Base-by-base conservation (phyloP, 768 basidiomycete species). In the Lepiota brunneoincarnata region DNA sequence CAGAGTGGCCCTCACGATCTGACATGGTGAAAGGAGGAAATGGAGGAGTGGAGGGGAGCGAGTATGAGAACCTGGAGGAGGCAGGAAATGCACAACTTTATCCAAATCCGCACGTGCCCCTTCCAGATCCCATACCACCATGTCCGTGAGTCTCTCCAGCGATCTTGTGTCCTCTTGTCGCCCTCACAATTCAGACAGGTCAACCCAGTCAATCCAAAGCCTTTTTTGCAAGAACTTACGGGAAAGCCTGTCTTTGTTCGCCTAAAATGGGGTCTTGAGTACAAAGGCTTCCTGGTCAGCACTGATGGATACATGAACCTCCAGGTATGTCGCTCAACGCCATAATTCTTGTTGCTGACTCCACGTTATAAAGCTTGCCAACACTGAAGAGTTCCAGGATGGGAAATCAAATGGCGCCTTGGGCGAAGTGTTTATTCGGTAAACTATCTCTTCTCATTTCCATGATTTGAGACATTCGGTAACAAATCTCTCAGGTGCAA, bases 241-340 rank as follows among this genome's bases (percentile, higher is more conserved):
- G 97, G 97, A 59, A 98, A 99, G 77, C 87, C 89, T 36, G 92
- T 98, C 41, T 91, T 86, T 65, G 97, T 98, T 58, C 84, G 85
- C 56, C 83, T 99, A 65, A 99, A 99, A 76, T 99, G 97, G 97
- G 97, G 97, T 58, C 80, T 98, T 47, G 94, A 98, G 67, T 98
- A 98, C 80, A 97, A 94, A 76, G 97, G 97, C 39, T 99, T 97
- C 76, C 81, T 99, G 59, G 97, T 99, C 61, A 95, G 92, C 65
- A 98, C 97, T 6, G 97, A 99, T 72, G 93, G 93, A 11, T 99
- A 97, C 75, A 98, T 98, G 97, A 99, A 99, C 70, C 83, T 99
- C 43, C 97, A 99, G 79, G 96, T 92, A 63, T 56, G 75, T 68
- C 34, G 55, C 31, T 47, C 50, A 10, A 17, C 6, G 48, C 36